These are phyloP conservation scores for Fusarium pseudoanthophilum DNA, from an alignment of 2,329 filamentous ascomycete species.

Conservation along the genomic window DNA sequence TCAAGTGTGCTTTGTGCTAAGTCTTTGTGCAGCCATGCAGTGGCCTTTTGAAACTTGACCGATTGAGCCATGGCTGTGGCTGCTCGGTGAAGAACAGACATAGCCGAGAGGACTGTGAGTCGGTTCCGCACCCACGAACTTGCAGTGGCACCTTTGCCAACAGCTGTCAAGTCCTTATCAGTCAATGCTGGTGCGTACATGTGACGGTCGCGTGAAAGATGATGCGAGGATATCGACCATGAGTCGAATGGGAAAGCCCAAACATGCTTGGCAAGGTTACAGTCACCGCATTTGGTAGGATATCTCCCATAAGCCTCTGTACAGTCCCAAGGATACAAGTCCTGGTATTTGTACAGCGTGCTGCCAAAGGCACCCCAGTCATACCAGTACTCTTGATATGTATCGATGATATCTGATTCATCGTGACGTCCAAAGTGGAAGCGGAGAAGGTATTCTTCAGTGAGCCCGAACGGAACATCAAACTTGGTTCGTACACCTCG, in stretches of 20 bases:
- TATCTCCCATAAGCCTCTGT: constrained; percentile 56
- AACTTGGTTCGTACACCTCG: constrained; percentile 47
- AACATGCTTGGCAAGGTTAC: constrained; percentile 57
- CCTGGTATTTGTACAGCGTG: constrained; percentile 53
- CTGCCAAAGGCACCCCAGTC: constrained; percentile 56
- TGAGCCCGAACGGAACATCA: constrained; percentile 53
- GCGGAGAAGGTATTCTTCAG: constrained; percentile 55
- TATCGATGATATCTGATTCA: constrained; percentile 57
- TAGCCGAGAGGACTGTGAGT: constrained; percentile 49
- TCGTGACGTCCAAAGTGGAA: constrained; percentile 54
- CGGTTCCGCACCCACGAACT: constrained; percentile 51
- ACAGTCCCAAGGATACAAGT: constrained; percentile 60
- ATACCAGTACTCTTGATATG: constrained; percentile 57
- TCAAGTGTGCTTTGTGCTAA: constrained; percentile 15
- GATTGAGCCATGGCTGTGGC: constrained; percentile 52
- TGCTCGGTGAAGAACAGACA: constrained; percentile 45
- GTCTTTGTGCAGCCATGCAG: constrained; percentile 49
- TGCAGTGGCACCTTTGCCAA: constrained; percentile 31
- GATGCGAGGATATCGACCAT: constrained; percentile 55
- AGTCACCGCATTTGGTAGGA: constrained; percentile 51
- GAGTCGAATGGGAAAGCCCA: constrained; percentile 58
- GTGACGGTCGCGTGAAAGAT: constrained; percentile 50
- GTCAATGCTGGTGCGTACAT: constrained; percentile 47
- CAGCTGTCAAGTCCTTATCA: constrained; percentile 14
- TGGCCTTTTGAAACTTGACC: constrained; percentile 44